Conservation (phyloP, 2,329 filamentous ascomycete genomes). For the Allantophomopsis cytisporea region DNA sequence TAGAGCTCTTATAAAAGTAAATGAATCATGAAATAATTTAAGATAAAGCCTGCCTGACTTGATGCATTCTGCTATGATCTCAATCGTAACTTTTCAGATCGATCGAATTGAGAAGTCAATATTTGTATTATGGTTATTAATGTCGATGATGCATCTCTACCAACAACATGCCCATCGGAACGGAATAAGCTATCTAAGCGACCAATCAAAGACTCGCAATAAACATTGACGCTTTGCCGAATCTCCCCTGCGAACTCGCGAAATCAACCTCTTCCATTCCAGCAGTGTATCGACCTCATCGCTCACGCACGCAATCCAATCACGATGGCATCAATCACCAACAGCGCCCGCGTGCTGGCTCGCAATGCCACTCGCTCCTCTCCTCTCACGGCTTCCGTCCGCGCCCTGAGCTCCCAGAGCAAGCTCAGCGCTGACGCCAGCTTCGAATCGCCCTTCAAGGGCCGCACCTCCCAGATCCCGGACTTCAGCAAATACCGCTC, state of each 20-base stretch:
- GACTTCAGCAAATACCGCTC: constrained; percentile 81
- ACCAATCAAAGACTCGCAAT: too few species aligned
- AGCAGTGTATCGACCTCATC: background rate
- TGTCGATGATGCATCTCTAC: too few species aligned
- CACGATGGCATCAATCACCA: constrained; percentile 55
- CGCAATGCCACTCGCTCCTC: constrained; percentile 12
- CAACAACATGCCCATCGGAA: too few species aligned
- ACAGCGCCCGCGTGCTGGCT: constrained; percentile 48
- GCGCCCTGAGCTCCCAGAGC: constrained; percentile 33
- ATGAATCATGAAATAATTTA: too few species aligned
- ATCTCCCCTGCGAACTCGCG: background rate
- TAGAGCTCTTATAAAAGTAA: too few species aligned
- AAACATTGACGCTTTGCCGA: background rate
- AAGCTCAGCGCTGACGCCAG: constrained; percentile 7
- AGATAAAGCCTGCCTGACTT: too few species aligned
- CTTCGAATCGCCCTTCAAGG: constrained; percentile 53
- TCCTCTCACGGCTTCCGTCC: constrained; percentile 26
- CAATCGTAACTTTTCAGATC: too few species aligned
- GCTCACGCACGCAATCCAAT: background rate
- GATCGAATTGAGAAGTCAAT: too few species aligned
- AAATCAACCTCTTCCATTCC: background rate
- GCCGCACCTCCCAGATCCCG: constrained; percentile 57
- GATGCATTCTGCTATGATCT: too few species aligned
- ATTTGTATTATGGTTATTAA: too few species aligned
- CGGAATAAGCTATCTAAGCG: too few species aligned